These are phyloP conservation scores for Sicyos edulis DNA, from an alignment of 306 rosid species.

Conservation along the genomic window DNA sequence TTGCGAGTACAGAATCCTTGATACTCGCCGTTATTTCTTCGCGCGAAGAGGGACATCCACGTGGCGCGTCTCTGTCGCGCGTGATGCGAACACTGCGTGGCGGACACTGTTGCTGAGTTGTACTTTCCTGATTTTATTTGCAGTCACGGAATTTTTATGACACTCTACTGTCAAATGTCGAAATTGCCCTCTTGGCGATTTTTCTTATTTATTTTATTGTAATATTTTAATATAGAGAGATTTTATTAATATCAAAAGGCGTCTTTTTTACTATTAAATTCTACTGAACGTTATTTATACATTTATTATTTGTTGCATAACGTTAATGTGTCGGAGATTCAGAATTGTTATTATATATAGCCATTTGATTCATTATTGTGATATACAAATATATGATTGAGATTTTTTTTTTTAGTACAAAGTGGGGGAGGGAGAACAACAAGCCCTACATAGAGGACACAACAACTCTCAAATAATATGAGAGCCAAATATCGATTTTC, in stretches of 20 bases:
- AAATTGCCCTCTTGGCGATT: background rate
- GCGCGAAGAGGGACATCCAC: background rate
- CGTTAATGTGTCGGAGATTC: background rate
- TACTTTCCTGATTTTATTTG: background rate
- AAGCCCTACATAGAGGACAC: too few species aligned
- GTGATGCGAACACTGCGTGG: background rate
- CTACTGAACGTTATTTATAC: background rate
- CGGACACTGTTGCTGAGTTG: background rate
- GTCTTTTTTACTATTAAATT: background rate
- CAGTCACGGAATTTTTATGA: slow-evolving; percentile 3
- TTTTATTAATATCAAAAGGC: background rate
- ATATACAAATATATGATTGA: background rate
- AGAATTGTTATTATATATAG: background rate
- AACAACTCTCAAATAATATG: too few species aligned
- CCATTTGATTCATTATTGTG: background rate
- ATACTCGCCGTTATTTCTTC: background rate
- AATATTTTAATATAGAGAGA: too few species aligned
- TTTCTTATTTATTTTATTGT: background rate
- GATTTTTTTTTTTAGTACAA: too few species aligned
- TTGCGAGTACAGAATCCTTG: background rate
- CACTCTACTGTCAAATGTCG: background rate
- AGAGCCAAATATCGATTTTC: too few species aligned
- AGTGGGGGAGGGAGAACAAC: too few species aligned
- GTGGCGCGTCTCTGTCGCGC: background rate
- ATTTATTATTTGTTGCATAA: background rate